Base-by-base conservation (phyloP, 306 rosid species). In the Quercus engelmannii region DNA sequence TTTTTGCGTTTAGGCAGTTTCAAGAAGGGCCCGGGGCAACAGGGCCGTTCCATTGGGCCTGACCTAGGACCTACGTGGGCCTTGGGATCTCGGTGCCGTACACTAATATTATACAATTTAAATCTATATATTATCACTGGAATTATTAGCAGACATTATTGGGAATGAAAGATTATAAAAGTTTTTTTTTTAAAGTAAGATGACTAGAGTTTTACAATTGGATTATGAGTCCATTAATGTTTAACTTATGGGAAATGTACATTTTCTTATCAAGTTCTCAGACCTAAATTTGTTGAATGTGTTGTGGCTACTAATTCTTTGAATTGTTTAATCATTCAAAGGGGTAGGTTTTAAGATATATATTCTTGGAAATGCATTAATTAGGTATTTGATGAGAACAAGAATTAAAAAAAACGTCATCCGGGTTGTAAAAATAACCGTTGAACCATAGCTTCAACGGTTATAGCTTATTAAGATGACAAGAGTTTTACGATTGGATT, bases 181-280 rank as follows among this genome's bases (percentile, higher is more conserved):
- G 61, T 26, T 6, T 19, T 33, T 38, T 38, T 33, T 26, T 13
- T 25, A 0, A 9, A 69, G 30, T 23, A 3, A 69, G 15, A 38
- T 57, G 70, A 69, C 59, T 38, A 21, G 28, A 30, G n/a, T 21
- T 35, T 35, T 35, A 35, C 9, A 9, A 35, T 35, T 35, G 41
- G 9, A 35, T 35, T 35, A 6, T 35, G 41, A 35, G 9, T 35
- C 41, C 41, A 35, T 35, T 35, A 35, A 41, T 41, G 11, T 10
- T 65, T 77, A 73, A 20, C 68, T 55, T 67, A 5, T 77, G 80
- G 54, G 18, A 77, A 68, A 23, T 23, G 58, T 78, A 43, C n/a
- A 77, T 28, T 35, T 77, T 59, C 28, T 77, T 23, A 75, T 17
- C 56, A 69, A 35, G 7, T 5, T 67, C 75, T 23, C 17, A 15